Percentiles rank a stretch among this genome's conserved stretches.
Conservation (phyloP, 371 early-diverging fungal genomes). For the Catenaria anguillulae region DNA sequence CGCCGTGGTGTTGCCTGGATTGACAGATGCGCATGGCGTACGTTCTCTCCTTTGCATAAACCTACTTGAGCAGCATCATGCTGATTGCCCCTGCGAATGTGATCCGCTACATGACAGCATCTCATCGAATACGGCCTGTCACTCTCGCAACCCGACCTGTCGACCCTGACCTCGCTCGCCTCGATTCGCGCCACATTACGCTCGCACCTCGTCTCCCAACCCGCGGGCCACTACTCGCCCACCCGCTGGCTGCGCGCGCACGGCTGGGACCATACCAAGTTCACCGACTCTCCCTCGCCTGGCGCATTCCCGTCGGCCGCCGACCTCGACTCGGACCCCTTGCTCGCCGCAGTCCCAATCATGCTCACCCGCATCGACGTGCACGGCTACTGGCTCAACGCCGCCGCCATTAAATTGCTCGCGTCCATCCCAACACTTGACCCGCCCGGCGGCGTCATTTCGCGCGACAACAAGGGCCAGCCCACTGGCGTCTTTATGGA, state of each 20-base stretch:
- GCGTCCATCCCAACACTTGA: not conserved
- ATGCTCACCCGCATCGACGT: slow-evolving; percentile 2
- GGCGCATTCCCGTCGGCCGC: not conserved
- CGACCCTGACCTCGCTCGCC: not conserved
- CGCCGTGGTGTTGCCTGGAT: not conserved
- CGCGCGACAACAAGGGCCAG: not conserved
- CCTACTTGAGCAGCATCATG: not conserved
- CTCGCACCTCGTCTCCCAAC: not conserved
- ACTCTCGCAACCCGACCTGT: not conserved
- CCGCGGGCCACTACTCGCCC: not conserved
- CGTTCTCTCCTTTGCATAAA: too few relatives aligned
- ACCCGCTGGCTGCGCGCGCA: slow-evolving; percentile 1
- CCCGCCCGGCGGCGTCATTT: not conserved
- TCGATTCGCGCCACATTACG: not conserved
- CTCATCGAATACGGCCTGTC: not conserved
- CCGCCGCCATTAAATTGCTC: not conserved
- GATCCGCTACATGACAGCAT: too few relatives aligned
- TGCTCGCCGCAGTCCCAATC: not conserved
- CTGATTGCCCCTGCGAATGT: not conserved
- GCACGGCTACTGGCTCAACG: slow-evolving; percentile 2
- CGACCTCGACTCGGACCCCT: not conserved
- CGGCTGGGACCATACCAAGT: slow-evolving; percentile 2
- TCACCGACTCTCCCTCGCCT: not conserved
- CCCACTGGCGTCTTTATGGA: slow-evolving; percentile 3
- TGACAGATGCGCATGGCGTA: slow-evolving; percentile 1